Evolutionary conservation across 1,284 basidiomycete genomes (phyloP), one percentile per base, ranked within the genome.

Genomic region (Microbotryum lychnidis-dioicae): DNA sequence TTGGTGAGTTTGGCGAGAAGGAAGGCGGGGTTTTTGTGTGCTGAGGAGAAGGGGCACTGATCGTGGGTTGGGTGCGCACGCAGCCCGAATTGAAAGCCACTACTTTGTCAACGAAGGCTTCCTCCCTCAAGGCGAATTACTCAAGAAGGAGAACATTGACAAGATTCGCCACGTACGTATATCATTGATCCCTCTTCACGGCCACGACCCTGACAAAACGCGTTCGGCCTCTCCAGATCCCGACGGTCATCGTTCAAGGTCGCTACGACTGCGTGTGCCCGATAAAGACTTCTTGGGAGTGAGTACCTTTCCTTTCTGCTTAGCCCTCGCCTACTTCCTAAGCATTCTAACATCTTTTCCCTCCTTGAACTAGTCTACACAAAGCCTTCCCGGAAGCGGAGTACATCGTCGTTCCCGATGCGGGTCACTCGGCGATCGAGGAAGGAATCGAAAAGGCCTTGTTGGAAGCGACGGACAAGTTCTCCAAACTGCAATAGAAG

Each of bases 341-440:
- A 42, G 4, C 10, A 82, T 73, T 42, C 37, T 18, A 4, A 42
- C 6, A 42, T 16, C 12, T 4, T 42, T 31, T 31, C 8, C 8
- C 7, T 16, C 16, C 37, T 42, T 27, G 27, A 6, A 18, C 37
- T 31, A 83, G 80, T 8, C 78, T 92, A 56, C 89, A 91, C 80
- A 86, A 86, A 77, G 83, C 79, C 4, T 92, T 87, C 83, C 89
- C 90, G 3, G 87, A 92, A 71, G 78, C 84, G 3, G 61, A 71
- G 57, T 71, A 70, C 51, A 42, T 61, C 25, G 20, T 96, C 51
- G 85, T 94, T 21, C 84, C 87, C n/a, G 89, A 93, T 75, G 91
- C 91, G 6, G 92, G 92, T 0, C 92, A 97, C 75, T 90, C 87
- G 23, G 82, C 89, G 23, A 83, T 85, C 53, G 92, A 97, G 76